Conservation (phyloP, 306 rosid genomes). For the apple (Malus domestica) region DNA sequence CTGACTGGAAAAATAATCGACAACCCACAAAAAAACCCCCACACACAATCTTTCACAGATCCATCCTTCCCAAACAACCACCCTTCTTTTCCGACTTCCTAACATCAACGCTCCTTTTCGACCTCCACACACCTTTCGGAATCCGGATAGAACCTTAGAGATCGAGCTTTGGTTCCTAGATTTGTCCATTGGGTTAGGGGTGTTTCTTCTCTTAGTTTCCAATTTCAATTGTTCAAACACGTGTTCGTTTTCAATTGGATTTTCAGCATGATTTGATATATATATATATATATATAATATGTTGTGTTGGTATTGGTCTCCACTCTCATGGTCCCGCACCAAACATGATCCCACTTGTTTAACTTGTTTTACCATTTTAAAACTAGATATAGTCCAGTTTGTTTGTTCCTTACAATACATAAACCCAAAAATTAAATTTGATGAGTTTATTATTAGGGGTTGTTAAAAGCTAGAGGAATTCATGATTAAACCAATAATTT, state of each 20-base stretch:
- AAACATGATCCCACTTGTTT: background rate
- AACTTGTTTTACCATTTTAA: background rate
- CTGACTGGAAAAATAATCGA: too few species aligned
- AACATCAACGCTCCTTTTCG: background rate
- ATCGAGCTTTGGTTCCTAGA: background rate
- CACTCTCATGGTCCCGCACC: slow-evolving; percentile 3
- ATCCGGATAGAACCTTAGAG: too few species aligned
- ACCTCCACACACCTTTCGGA: background rate
- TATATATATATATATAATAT: too few species aligned
- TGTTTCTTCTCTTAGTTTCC: background rate
- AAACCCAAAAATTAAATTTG: background rate
- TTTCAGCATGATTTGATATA: too few species aligned
- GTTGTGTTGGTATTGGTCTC: background rate
- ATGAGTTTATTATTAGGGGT: background rate
- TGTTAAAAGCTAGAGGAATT: background rate
- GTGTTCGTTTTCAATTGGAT: background rate
- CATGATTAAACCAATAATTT: background rate
- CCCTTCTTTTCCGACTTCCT: too few species aligned
- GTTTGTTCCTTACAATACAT: background rate
- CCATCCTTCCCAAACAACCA: too few species aligned
- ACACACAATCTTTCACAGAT: background rate
- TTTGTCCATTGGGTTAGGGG: background rate
- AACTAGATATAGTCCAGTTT: background rate
- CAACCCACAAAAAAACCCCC: background rate
- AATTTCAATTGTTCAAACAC: background rate